Evolutionary conservation across 192 early-diverging fungal genomes (phyloP).

Genomic region (Backusella macrospora): DNA sequence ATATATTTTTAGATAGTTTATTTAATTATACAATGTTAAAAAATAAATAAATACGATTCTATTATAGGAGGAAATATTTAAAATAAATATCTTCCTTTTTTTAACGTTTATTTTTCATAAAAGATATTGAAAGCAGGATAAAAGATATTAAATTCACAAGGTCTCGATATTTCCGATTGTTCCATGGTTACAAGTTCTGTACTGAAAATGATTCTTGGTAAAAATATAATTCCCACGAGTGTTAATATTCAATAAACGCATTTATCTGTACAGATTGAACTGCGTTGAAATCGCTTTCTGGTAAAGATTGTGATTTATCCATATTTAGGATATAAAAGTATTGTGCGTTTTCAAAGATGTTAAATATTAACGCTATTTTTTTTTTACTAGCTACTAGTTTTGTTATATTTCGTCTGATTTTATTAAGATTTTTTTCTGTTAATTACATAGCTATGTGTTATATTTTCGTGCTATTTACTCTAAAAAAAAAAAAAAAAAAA

Average conservation of each 20-base stretch:
- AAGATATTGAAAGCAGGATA: not conserved
- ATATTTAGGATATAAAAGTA: not conserved
- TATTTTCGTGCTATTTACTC: not conserved
- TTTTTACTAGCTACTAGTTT: too few relatives aligned
- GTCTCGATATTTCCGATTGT: not conserved
- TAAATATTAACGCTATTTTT: too few relatives aligned
- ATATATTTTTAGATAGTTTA: too few relatives aligned
- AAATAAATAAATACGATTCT: too few relatives aligned
- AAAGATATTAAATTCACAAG: not conserved
- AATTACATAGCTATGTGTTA: too few relatives aligned
- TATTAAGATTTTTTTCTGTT: too few relatives aligned
- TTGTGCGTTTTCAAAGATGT: not conserved
- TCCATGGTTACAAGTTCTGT: not conserved
- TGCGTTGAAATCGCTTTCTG: not conserved
- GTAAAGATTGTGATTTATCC: not conserved
- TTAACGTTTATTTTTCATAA: not conserved
- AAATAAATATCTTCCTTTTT: too few relatives aligned
- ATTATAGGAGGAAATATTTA: too few relatives aligned
- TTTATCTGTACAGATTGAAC: not conserved
- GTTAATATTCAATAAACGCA: not conserved
- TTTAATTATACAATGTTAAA: too few relatives aligned
- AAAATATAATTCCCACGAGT: not conserved
- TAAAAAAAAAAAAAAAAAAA: slow-evolving; percentile 5
- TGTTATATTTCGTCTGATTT: too few relatives aligned
- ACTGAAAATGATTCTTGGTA: not conserved